phyloP scores from a whole-genome alignment of 768 basidiomycete species.

The Asterophora parasitica region DNA sequence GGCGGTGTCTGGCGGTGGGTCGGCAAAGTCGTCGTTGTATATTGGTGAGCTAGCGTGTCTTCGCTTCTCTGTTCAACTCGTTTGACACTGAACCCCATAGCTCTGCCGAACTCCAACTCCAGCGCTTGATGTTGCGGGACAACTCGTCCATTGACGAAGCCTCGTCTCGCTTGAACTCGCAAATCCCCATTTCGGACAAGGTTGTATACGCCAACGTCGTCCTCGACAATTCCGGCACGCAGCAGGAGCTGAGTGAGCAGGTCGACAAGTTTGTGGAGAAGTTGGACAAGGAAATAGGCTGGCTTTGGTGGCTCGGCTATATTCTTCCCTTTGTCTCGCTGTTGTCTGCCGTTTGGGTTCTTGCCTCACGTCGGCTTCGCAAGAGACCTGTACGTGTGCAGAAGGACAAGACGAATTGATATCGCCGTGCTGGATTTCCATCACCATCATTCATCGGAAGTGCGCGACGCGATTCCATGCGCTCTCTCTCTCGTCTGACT shows the following conservation, averaged over 20 bases:
- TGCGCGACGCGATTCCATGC: too few relatives aligned
- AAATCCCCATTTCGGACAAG: constrained; percentile 77
- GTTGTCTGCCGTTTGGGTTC: constrained; percentile 12
- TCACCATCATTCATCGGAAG: too few relatives aligned
- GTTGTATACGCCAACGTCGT: constrained; percentile 80
- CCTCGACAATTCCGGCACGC: constrained; percentile 83
- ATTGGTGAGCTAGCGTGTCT: constrained; percentile 56
- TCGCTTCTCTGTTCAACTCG: not conserved
- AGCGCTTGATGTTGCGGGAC: constrained; percentile 78
- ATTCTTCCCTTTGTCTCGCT: constrained; percentile 17
- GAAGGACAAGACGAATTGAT: constrained; percentile 3
- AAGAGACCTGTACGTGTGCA: constrained; percentile 8
- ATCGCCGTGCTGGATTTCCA: not conserved
- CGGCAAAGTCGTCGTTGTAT: constrained; percentile 82
- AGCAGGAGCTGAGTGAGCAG: constrained; percentile 55
- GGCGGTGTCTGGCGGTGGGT: constrained; percentile 81
- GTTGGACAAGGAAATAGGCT: constrained; percentile 44
- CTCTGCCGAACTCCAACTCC: constrained; percentile 69
- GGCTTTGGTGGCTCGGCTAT: constrained; percentile 46
- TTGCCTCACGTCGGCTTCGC: constrained; percentile 13
- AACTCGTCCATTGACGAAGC: constrained; percentile 63
- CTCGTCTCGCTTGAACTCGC: constrained; percentile 66
- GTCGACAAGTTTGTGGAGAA: constrained; percentile 43
- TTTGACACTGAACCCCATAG: constrained; percentile 1
- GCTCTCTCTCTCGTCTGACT: too few relatives aligned